phyloP scores from a whole-genome alignment of 2,329 filamentous ascomycete genomes.

The Colletotrichum lupini region DNA sequence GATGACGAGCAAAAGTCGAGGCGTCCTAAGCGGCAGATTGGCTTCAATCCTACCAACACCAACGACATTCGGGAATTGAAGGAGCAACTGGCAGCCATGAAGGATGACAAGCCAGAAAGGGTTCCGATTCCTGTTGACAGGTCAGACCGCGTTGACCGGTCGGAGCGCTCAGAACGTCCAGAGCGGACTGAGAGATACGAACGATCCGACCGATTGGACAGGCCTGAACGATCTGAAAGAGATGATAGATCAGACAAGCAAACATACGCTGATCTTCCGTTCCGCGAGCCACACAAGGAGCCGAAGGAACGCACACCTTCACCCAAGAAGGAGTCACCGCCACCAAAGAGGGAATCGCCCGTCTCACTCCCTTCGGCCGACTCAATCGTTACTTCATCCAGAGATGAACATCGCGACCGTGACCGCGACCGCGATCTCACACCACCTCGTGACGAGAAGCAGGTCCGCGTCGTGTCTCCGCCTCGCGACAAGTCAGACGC shows the following conservation, averaged over 20 bases:
- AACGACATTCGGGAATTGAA: slow-evolving; percentile 61
- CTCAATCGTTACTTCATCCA: slow-evolving; percentile 28
- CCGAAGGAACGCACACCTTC: slow-evolving; percentile 29
- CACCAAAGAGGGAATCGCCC: slow-evolving; percentile 25
- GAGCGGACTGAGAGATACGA: slow-evolving; percentile 11
- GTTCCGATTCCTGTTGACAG: slow-evolving; percentile 29
- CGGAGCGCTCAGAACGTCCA: slow-evolving; percentile 12
- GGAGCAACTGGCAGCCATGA: slow-evolving; percentile 59
- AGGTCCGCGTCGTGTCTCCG: slow-evolving; percentile 77
- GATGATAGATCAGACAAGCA: slow-evolving; percentile 22
- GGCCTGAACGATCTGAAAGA: slow-evolving; percentile 13
- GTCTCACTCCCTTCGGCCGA: slow-evolving; percentile 27
- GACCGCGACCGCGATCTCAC: slow-evolving; percentile 53
- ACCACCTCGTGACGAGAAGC: slow-evolving; percentile 53
- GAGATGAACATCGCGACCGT: slow-evolving; percentile 54
- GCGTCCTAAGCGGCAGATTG: slow-evolving; percentile 50
- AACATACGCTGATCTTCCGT: slow-evolving; percentile 29
- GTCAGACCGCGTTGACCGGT: slow-evolving; percentile 18
- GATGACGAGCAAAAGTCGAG: slow-evolving; percentile 51
- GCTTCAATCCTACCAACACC: slow-evolving; percentile 65
- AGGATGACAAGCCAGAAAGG: slow-evolving; percentile 36
- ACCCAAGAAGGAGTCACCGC: slow-evolving; percentile 29
- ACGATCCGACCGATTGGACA: slow-evolving; percentile 7
- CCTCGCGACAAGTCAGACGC: slow-evolving; percentile 72
- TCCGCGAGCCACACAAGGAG: slow-evolving; percentile 11